These are phyloP conservation scores for Thinopyrum elongatum DNA, from an alignment of 176 grass and related monocot genomes.

Conservation along the genomic window DNA sequence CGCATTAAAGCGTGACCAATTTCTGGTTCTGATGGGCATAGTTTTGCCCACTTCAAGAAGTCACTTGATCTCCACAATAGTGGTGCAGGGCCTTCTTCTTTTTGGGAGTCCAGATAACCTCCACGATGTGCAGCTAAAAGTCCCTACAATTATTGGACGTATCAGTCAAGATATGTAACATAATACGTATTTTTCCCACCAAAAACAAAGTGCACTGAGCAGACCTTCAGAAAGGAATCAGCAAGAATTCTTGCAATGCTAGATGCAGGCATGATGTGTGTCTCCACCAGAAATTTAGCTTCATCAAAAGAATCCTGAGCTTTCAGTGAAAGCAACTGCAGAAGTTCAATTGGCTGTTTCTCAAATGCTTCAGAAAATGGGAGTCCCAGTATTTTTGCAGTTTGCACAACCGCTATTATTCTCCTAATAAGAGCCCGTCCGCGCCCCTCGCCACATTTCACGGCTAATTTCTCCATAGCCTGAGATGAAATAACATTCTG, in stretches of 20 bases:
- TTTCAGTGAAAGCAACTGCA: conserved; percentile 94
- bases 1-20: conserved; percentile 97
- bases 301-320: conserved; percentile 90
- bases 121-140: conserved; percentile 85
- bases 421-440: conserved; percentile 80
- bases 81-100: conserved; percentile 87
- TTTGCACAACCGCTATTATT: conserved; percentile 75
- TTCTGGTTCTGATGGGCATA: conserved; percentile 89
- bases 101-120: conserved; percentile 84
- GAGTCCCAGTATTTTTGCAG: conserved; percentile 77
- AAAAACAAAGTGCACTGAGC: conserved; percentile 18
- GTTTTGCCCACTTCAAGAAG: conserved; percentile 91
- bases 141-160: conserved; percentile 56
- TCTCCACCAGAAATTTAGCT: conserved; percentile 86
- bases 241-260: conserved; percentile 83
- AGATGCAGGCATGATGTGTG: conserved; percentile 67
- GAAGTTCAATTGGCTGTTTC: conserved; percentile 84
- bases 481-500: conserved; percentile 36
- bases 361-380: conserved; percentile 86
- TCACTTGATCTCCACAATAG: conserved; percentile 92
- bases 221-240: conserved; percentile 92
- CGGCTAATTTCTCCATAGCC: conserved; percentile 77
- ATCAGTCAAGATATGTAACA: conserved; percentile 32
- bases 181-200: conserved; percentile 8
- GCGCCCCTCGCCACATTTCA: conserved; percentile 70